These are phyloP conservation scores for Fallopia convolvulus DNA, from an alignment of 148 eudicot genomes.

Conservation along the genomic window DNA sequence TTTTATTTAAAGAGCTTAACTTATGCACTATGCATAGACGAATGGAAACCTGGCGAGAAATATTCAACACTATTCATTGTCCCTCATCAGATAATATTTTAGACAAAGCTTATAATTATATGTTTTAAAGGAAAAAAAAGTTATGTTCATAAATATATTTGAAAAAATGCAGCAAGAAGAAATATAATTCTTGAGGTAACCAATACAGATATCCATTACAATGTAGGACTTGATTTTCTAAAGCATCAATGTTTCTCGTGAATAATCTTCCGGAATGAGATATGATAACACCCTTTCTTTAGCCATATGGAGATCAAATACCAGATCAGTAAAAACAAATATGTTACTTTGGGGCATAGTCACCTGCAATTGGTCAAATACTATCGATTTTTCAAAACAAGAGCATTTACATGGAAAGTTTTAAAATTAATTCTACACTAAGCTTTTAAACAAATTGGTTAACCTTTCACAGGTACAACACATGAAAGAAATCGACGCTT, in stretches of 20 bases:
- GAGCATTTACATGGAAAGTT: not conserved
- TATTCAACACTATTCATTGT: not conserved
- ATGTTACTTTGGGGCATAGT: slow-evolving; percentile 70
- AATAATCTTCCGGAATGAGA: slow-evolving; percentile 93
- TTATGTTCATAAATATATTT: no score
- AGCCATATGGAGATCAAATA: slow-evolving; percentile 53
- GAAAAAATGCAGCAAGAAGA: slow-evolving; percentile 1
- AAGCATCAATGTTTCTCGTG: slow-evolving; percentile 98
- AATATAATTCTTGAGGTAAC: slow-evolving; percentile 17
- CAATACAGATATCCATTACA: slow-evolving; percentile 58
- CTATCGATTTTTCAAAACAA: slow-evolving; percentile 6
- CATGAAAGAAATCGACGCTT: not conserved
- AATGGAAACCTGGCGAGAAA: not conserved
- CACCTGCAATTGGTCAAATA: slow-evolving; percentile 38
- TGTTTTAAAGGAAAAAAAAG: not conserved
- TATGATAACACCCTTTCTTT: slow-evolving; percentile 48
- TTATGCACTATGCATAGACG: not conserved
- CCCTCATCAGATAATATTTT: not conserved
- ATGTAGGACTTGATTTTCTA: slow-evolving; percentile 99
- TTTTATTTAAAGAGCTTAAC: no score
- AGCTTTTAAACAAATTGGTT: not conserved
- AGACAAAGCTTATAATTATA: not conserved
- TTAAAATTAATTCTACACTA: not conserved
- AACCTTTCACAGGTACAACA: not conserved
- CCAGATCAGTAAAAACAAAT: slow-evolving; percentile 78